Percentiles rank a stretch among this genome's conserved stretches.
These are phyloP conservation scores for Leersia perrieri DNA, from an alignment of 176 grass and related monocot genomes.

Conservation along the genomic window DNA sequence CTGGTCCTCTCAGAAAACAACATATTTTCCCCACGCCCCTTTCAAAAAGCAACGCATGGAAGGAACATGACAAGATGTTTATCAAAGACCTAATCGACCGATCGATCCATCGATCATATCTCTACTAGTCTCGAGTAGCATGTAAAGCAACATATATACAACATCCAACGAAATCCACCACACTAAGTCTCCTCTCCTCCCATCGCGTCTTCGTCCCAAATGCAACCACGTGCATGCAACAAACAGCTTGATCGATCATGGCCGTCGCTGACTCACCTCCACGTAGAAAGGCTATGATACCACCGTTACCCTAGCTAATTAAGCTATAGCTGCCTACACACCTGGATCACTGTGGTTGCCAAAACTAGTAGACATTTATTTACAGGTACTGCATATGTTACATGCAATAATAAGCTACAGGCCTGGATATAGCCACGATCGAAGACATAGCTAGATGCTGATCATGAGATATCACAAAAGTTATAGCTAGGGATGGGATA, in stretches of 20 bases:
- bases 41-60: background rate
- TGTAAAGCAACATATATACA: background rate
- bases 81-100: conserved; percentile 17
- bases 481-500: no score
- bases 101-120: background rate
- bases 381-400: no score
- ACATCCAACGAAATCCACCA: conserved; percentile 36
- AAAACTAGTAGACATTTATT: conserved; percentile 7
- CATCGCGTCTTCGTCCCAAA: background rate
- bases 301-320: background rate
- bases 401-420: no score
- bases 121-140: background rate
- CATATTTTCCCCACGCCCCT: background rate
- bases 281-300: conserved; percentile 27
- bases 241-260: background rate
- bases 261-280: conserved; percentile 35
- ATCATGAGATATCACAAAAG: background rate
- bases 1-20: background rate
- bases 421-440: no score
- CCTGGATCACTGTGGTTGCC: background rate
- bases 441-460: background rate
- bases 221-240: conserved; percentile 23
- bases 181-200: conserved; percentile 31
- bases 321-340: background rate
- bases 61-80: conserved; percentile 26